Conservation (phyloP, 352 stramenopile species). For the Thraustotheca clavata region DNA sequence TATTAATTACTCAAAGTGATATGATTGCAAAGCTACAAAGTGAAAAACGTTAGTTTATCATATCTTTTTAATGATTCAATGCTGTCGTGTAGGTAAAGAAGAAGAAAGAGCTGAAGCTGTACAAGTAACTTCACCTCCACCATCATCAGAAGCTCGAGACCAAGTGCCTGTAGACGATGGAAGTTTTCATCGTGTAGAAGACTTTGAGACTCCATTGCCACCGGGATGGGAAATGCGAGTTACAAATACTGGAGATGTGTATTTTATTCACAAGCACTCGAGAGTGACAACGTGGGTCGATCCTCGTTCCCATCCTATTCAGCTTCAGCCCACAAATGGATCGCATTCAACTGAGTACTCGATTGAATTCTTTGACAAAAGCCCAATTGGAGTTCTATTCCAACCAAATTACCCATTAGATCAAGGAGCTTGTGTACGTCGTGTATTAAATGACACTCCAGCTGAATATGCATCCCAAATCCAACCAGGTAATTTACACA, state of each 20-base stretch:
- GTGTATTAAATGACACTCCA: conserved; percentile 46
- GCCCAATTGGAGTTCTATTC: conserved; percentile 74
- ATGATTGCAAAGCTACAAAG: conserved; percentile 37
- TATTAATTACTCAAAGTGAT: conserved; percentile 29
- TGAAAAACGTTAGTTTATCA: conserved; percentile 39
- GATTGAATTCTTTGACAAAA: conserved; percentile 70
- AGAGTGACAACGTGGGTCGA: conserved; percentile 71
- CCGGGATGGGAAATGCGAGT: conserved; percentile 78
- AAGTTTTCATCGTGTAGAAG: conserved; percentile 48
- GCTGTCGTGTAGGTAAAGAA: conserved; percentile 34
- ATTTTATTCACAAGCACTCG: conserved; percentile 70
- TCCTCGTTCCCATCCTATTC: conserved; percentile 30
- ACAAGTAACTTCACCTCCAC: background rate
- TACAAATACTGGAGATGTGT: conserved; percentile 51
- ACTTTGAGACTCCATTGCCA: conserved; percentile 65
- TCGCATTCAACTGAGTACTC: conserved; percentile 26
- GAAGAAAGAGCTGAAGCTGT: conserved; percentile 26
- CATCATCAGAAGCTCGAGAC: conserved; percentile 22
- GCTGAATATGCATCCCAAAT: conserved; percentile 39
- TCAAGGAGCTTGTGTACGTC: conserved; percentile 47
- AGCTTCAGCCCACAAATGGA: conserved; percentile 6
- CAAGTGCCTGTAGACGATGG: conserved; percentile 51
- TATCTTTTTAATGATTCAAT: conserved; percentile 41
- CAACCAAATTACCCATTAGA: conserved; percentile 62
- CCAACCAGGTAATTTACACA: conserved; percentile 41